Percentiles rank a stretch among this genome's conserved stretches.
Conservation (phyloP, 305 asterid species). For the Solanum hybrid region DNA sequence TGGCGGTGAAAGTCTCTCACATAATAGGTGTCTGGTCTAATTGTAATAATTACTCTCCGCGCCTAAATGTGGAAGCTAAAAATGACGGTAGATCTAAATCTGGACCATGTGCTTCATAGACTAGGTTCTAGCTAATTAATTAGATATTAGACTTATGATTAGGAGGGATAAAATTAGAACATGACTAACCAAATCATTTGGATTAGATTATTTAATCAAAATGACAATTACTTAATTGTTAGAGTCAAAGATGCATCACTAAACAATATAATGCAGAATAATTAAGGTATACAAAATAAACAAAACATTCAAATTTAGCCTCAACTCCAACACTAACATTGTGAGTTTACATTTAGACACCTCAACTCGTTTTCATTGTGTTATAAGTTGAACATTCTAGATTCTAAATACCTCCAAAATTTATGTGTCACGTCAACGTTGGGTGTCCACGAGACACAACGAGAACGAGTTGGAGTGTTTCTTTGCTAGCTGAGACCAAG, state of each 20-base stretch:
- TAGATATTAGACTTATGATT: neutral
- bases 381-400: neutral
- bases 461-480: neutral
- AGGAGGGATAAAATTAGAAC: neutral
- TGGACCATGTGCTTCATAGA: neutral
- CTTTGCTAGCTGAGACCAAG: neutral
- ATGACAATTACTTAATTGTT: neutral
- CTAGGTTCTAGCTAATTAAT: neutral
- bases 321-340: neutral
- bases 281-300: neutral
- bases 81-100: neutral
- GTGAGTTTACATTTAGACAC: rapidly evolving
- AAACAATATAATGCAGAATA: neutral
- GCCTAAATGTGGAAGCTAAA: neutral
- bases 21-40: neutral
- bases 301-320: neutral
- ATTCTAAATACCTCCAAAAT: neutral
- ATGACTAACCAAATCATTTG: neutral
- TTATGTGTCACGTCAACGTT: neutral
- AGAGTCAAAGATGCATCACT: neutral
- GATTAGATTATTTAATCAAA: neutral
- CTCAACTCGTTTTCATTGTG: neutral
- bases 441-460: neutral
- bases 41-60: too few relatives aligned
- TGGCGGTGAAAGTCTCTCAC: neutral